These are phyloP conservation scores for Aphanomyces astaci DNA, from an alignment of 352 stramenopile genomes.

Conservation along the genomic window DNA sequence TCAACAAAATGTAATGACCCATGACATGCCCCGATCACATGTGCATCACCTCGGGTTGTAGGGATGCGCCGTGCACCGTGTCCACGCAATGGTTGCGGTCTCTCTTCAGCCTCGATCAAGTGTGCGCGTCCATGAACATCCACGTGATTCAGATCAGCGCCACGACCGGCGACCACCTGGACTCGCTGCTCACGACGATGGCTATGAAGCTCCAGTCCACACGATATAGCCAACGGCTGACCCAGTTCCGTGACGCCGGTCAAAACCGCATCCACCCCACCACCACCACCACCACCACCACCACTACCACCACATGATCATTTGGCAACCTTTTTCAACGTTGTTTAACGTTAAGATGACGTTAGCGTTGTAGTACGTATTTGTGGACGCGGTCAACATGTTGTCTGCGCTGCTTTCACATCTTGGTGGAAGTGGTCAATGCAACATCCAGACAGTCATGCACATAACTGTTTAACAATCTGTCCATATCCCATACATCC, in stretches of 20 bases:
- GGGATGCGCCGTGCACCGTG: slow-evolving; percentile 39
- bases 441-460: too few relatives aligned
- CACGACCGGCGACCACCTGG: slow-evolving; percentile 47
- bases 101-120: slow-evolving; percentile 45
- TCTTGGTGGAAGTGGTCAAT: too few relatives aligned
- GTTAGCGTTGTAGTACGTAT: too few relatives aligned
- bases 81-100: slow-evolving; percentile 42
- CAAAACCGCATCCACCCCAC: not conserved
- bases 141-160: slow-evolving; percentile 56
- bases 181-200: slow-evolving; percentile 35
- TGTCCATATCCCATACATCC: not conserved
- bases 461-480: too few relatives aligned
- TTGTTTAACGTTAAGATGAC: too few relatives aligned
- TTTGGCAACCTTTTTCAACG: too few relatives aligned
- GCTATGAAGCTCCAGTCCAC: not conserved
- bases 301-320: not conserved
- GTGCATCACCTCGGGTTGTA: too few relatives aligned
- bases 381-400: too few relatives aligned
- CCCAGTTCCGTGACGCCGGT: not conserved
- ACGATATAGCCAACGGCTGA: not conserved
- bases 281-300: not conserved
- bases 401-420: too few relatives aligned
- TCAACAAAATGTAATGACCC: slow-evolving; percentile 46
- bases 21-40: not conserved
- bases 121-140: slow-evolving; percentile 31